A percentile compares a stretch with the other conserved stretches of the same genome.
phyloP scores from a whole-genome alignment of 768 basidiomycete species.

The Lyophyllum semitale region DNA sequence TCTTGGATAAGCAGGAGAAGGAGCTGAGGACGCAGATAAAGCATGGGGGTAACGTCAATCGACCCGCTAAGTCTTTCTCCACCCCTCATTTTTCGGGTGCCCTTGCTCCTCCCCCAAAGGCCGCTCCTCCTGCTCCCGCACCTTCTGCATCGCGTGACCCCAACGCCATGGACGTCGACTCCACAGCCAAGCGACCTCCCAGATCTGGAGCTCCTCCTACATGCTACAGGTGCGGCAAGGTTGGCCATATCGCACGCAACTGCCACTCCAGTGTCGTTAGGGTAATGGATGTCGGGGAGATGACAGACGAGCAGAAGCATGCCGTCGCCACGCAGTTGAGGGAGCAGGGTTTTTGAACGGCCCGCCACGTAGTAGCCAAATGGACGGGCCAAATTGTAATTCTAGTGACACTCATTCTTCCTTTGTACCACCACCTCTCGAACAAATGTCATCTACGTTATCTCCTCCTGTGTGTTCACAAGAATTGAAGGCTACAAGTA shows the following conservation, averaged over 20 bases:
- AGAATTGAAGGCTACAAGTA: not conserved
- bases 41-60: not conserved
- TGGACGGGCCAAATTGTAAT: not conserved
- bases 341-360: not conserved
- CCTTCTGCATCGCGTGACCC: too few relatives aligned
- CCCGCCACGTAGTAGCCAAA: not conserved
- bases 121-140: not conserved
- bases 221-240: not conserved
- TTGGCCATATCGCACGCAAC: not conserved
- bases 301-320: not conserved
- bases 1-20: not conserved
- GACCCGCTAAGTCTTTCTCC: not conserved
- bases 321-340: not conserved
- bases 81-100: not conserved
- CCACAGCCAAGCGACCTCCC: not conserved
- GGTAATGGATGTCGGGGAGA: not conserved
- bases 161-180: conserved; percentile 3
- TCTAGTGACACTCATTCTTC: not conserved
- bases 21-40: not conserved
- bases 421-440: not conserved
- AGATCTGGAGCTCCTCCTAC: too few relatives aligned
- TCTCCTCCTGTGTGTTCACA: not conserved
- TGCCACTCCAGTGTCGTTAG: not conserved
- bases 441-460: not conserved
- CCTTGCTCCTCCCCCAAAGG: not conserved